Evolutionary conservation across 345 rosid species (phyloP), one percentile per base, ranked within the genome.

Genomic region (Boechera retrofracta): DNA sequence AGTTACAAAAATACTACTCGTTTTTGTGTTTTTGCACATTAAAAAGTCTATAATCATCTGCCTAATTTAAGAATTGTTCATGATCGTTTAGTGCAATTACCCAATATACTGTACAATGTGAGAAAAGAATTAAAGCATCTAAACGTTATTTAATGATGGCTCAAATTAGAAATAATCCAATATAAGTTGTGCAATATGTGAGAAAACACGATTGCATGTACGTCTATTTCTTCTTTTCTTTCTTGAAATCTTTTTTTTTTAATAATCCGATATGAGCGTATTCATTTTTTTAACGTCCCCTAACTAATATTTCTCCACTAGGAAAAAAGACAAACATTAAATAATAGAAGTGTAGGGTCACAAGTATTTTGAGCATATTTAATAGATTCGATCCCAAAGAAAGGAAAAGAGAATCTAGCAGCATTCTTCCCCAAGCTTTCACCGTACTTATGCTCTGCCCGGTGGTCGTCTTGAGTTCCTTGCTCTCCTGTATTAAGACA

Each of bases 321-420:
- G 51, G 48, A 15, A 31, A 36, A 58, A 2, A 39, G 1, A 71
- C 10, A 32, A 32, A 63, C 47, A 64, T 45, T 52, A 0, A 2
- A 35, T 35, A 58, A 11, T 10, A 67, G 66, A 68, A 69, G 45
- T 60, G 74, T 67, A 78, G 64, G 74, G 69, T 44, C 53, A 67
- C 82, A 73, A 59, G 54, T 67, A 44, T 73, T 59, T 73, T 79
- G 70, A 73, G 74, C 78, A 73, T 73, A 60, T 41, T 26, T 65
- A 32, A 59, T 9, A 67, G 73, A 78, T 73, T 72, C 74, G 74
- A 78, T 73, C 77, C 77, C 64, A 73, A 72, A 42, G 77, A 72
- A 78, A 67, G 70, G 70, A 79, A 78, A 67, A 73, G 74, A 79
- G 82, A 79, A 79, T 73, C 70, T 61, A 73, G 71, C 54, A 79